Conservation (phyloP, 2,329 filamentous ascomycete genomes). For the Ceratocystis albifundus region DNA sequence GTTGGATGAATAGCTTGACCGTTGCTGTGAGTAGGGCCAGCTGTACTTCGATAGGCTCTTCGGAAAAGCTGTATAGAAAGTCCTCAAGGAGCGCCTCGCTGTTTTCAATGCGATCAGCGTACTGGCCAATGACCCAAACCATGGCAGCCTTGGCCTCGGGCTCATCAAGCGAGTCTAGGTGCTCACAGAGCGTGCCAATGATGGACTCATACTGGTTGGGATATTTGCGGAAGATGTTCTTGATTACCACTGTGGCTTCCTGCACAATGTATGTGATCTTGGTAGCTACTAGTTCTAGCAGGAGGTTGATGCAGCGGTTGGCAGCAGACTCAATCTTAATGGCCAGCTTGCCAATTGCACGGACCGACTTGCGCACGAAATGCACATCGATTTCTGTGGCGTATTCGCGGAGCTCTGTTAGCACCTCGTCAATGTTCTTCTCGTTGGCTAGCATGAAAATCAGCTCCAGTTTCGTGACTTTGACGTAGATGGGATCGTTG, state of each 20-base stretch:
- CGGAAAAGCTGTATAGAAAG: slow-evolving; percentile 84
- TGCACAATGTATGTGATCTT: slow-evolving; percentile 98
- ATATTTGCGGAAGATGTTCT: slow-evolving; percentile 98
- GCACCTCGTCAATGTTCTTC: slow-evolving; percentile 86
- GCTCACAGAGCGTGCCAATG: slow-evolving; percentile 88
- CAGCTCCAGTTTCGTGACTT: slow-evolving; percentile 94
- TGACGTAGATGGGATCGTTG: slow-evolving; percentile 98
- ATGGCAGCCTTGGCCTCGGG: slow-evolving; percentile 97
- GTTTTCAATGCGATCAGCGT: slow-evolving; percentile 94
- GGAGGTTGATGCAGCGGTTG: slow-evolving; percentile 77
- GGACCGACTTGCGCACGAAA: slow-evolving; percentile 94
- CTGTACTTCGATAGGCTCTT: slow-evolving; percentile 93
- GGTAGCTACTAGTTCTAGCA: slow-evolving; percentile 89
- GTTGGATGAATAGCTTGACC: slow-evolving; percentile 94
- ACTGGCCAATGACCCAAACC: slow-evolving; percentile 99
- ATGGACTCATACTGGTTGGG: slow-evolving; percentile 98
- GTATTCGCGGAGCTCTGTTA: slow-evolving; percentile 90
- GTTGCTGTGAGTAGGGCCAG: slow-evolving; percentile 88
- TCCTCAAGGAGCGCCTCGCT: slow-evolving; percentile 88
- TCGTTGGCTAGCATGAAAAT: slow-evolving; percentile 98
- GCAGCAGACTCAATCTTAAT: slow-evolving; percentile 98
- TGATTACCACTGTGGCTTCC: slow-evolving; percentile 95
- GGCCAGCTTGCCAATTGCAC: slow-evolving; percentile 92
- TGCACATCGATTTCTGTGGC: slow-evolving; percentile 98
- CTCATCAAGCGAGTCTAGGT: slow-evolving; percentile 91